These are phyloP conservation scores for Tuber brumale DNA, from an alignment of 495 filamentous ascomycete species.

Conservation along the genomic window DNA sequence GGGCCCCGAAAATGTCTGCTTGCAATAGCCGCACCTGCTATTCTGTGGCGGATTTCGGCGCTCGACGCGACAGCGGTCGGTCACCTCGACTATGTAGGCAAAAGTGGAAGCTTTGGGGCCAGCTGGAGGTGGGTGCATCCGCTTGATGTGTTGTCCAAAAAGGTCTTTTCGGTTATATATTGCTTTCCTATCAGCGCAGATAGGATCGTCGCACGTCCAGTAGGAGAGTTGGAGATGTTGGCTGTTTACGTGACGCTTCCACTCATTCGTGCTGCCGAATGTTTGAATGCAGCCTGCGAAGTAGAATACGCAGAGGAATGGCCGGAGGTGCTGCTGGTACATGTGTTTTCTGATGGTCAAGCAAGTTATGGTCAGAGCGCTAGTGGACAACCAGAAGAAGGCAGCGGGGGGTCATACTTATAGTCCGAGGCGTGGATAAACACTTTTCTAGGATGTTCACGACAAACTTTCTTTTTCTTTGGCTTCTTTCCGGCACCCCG, in stretches of 20 bases:
- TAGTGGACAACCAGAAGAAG: not conserved
- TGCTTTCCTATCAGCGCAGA: constrained; percentile 53
- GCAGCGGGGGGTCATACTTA: constrained; percentile 18
- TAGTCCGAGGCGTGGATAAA: constrained; percentile 27
- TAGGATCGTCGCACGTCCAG: constrained; percentile 69
- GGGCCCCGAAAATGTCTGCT: constrained; percentile 53
- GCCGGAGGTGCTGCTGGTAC: constrained; percentile 53
- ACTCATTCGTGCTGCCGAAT: constrained; percentile 91
- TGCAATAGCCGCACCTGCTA: constrained; percentile 66
- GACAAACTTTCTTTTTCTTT: constrained; percentile 16
- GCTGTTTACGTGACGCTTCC: constrained; percentile 81
- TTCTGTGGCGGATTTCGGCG: constrained; percentile 57
- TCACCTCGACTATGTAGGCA: constrained; percentile 44
- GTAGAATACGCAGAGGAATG: constrained; percentile 73
- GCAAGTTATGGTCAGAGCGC: constrained; percentile 41
- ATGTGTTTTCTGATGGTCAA: constrained; percentile 47
- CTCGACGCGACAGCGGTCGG: constrained; percentile 51
- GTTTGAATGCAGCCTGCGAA: constrained; percentile 76
- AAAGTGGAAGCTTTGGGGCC: constrained; percentile 48
- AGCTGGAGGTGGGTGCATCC: constrained; percentile 67
- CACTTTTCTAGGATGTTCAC: constrained; percentile 12
- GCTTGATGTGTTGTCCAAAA: constrained; percentile 86
- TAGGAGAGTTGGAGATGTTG: constrained; percentile 79
- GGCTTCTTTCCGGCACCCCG: constrained; percentile 21
- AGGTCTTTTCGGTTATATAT: constrained; percentile 92